phyloP scores from a whole-genome alignment of 2,329 filamentous ascomycete species.

The Neopestalotiopsis sp. region DNA sequence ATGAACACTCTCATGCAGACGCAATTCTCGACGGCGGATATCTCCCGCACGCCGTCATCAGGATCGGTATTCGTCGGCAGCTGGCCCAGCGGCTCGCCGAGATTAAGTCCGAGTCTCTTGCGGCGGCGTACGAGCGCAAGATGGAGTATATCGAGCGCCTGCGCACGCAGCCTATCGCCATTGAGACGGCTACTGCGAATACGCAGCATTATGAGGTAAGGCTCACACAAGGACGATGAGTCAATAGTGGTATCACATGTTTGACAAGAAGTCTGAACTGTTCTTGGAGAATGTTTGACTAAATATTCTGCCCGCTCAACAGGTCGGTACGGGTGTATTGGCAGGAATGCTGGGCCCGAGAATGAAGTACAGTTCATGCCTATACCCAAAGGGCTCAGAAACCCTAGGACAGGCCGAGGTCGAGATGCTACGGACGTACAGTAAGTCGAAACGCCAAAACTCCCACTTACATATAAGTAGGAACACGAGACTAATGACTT shows the following conservation, averaged over 20 bases:
- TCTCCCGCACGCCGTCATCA: constrained; percentile 66
- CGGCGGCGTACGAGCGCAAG: constrained; percentile 60
- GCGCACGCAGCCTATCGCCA: constrained; percentile 67
- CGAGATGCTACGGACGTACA: constrained; percentile 67
- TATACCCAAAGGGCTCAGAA: constrained; percentile 67
- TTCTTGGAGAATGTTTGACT: not conserved
- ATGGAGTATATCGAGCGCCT: constrained; percentile 66
- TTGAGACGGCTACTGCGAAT: constrained; percentile 69
- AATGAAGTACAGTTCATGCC: constrained; percentile 75
- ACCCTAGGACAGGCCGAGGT: constrained; percentile 70
- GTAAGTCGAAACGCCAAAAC: constrained; percentile 1
- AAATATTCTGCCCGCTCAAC: not conserved
- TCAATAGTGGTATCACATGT: no score
- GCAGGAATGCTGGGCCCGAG: constrained; percentile 65
- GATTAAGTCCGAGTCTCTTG: constrained; percentile 59
- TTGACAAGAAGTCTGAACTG: not conserved
- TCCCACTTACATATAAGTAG: not conserved
- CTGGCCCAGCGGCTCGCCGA: constrained; percentile 62
- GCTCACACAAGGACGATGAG: no score
- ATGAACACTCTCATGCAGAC: constrained; percentile 40
- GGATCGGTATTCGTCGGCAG: constrained; percentile 69
- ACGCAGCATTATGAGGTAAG: constrained; percentile 69
- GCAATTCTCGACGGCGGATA: constrained; percentile 69
- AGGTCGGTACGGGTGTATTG: constrained; percentile 68
- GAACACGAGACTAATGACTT: not conserved